These are phyloP conservation scores for Beta macrorhiza DNA, from an alignment of 179 eudicot genomes.

Conservation along the genomic window DNA sequence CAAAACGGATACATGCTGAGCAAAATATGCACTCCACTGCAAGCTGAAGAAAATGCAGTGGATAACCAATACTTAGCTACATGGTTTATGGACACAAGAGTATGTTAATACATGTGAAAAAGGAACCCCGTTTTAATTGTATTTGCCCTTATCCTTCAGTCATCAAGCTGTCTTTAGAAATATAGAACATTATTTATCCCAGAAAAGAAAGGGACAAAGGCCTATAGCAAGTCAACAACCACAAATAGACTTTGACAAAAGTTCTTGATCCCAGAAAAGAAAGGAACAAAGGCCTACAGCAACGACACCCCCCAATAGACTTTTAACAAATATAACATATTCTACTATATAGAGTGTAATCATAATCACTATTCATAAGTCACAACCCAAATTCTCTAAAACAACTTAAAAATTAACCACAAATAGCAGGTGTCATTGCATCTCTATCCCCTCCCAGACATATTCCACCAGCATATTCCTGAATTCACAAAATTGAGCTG, in stretches of 20 bases:
- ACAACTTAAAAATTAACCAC: not conserved
- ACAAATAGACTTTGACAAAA: not conserved
- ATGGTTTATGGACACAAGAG: not conserved
- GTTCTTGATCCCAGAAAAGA: not conserved
- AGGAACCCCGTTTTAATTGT: not conserved
- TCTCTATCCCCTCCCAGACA: not conserved
- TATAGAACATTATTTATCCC: not conserved
- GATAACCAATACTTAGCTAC: conserved; percentile 15
- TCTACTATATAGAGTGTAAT: not conserved
- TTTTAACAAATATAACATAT: not conserved
- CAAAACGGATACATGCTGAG: conserved; percentile 98
- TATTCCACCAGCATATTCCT: not conserved
- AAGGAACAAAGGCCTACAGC: not conserved
- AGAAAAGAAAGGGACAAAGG: not conserved
- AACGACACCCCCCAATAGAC: not conserved
- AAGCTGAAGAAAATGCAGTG: conserved; percentile 54
- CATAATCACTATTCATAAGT: not conserved
- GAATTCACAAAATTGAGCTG: not conserved
- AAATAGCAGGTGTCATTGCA: not conserved
- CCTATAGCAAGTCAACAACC: not conserved
- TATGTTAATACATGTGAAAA: not conserved
- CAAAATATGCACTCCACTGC: conserved; percentile 99
- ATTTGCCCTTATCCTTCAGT: not conserved
- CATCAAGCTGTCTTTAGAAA: not conserved
- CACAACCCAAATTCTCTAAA: not conserved